phyloP scores from a whole-genome alignment of 331 rosid species.

The Phaseolus coccineus region DNA sequence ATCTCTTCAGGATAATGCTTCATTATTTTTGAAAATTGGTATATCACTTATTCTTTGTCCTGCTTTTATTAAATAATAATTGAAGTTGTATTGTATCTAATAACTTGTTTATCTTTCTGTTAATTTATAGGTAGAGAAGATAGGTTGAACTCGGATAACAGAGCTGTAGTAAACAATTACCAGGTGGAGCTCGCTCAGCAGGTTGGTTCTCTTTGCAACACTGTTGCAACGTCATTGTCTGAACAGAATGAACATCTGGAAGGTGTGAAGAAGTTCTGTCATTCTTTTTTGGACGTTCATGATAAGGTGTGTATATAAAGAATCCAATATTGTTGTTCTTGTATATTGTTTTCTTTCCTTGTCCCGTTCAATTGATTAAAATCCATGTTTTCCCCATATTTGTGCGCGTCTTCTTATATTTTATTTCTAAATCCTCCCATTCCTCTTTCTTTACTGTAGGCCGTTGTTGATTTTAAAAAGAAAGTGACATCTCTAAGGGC shows the following conservation, averaged over 20 bases:
- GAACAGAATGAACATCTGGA: constrained; percentile 81
- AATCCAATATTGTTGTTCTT: not conserved
- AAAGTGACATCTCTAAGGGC: constrained; percentile 68
- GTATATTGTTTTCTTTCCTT: not conserved
- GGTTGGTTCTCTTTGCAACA: constrained; percentile 75
- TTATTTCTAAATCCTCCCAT: not conserved
- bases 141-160: constrained; percentile 71
- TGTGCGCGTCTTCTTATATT: not conserved
- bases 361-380: not conserved
- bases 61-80: constrained; percentile 1
- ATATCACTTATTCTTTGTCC: not conserved
- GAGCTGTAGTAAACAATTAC: constrained; percentile 70
- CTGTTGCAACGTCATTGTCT: constrained; percentile 69
- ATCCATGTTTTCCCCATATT: not conserved
- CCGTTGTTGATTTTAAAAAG: constrained; percentile 66
- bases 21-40: constrained; percentile 77
- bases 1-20: constrained; percentile 73
- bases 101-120: not conserved
- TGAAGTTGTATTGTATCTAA: not conserved
- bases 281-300: constrained; percentile 69
- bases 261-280: constrained; percentile 72
- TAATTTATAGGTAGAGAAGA: constrained; percentile 79
- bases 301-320: constrained; percentile 63
- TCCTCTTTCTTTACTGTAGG: constrained; percentile 52
- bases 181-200: constrained; percentile 74